Base-by-base conservation (phyloP, 2,329 filamentous ascomycete species). In the Phyllosticta paracitricarpa region DNA sequence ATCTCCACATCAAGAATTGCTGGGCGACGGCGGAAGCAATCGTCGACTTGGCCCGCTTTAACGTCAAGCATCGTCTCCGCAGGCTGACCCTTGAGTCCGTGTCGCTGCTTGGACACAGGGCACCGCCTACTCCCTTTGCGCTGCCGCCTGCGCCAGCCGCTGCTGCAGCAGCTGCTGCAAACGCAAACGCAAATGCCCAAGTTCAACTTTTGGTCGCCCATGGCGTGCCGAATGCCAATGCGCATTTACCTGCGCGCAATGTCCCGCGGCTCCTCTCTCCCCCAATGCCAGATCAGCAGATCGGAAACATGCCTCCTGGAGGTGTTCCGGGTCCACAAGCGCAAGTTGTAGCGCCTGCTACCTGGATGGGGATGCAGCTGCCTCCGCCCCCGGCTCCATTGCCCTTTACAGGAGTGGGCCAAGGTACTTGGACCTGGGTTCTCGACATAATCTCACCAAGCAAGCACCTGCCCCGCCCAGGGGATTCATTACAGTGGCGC, bases 1-100 rank as follows among this genome's bases (percentile, higher is more conserved):
- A 83, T 57, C 71, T 90, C 2, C 85, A 81, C 0, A 74, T 89
- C 8, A 83, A 83, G 65, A 89, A 89, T 66, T 89, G 86, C 72
- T 89, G 86, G 85, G 75, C 84, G 12, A 81, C 81, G 2, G 86
- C 87, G 0, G 75, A 80, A 51, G 76, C 84, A 1, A 76, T 89
- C 33, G 68, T 79, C 33, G 74, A 78, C 10, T 77, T 85, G 58
- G 73, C 85, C 62, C 73, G 74, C 2, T 69, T 71, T 4, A 81
- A 85, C 70, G 76, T 78, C 22, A 68, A 73, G 4, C 19, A 19
- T 14, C 5, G 14, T 3, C 71, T 89, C 12, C 76, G 81, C 63
- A 79, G 77, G 22, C 69, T 89, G 17, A 79, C 79, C 8, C 73
- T 89, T 2, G 80, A 88, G 65, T 86, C 84, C 0, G 83, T 89